phyloP scores from a whole-genome alignment of 2,329 filamentous ascomycete species.

The Diplodia seriata region DNA sequence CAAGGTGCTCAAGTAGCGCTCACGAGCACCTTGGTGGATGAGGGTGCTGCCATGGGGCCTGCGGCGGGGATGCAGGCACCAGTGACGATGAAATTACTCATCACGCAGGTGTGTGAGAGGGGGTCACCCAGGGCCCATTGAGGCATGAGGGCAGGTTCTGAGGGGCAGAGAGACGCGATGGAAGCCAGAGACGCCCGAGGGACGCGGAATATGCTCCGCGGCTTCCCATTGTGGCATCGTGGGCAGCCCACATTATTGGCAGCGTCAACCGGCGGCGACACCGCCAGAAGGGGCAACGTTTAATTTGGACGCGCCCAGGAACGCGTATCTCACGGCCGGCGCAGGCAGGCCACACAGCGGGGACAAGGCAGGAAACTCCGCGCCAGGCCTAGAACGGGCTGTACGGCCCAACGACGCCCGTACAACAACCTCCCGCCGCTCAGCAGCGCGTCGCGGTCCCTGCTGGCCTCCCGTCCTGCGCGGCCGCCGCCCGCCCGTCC shows the following conservation, averaged over 20 bases:
- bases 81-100: constrained; percentile 19
- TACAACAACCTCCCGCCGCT: constrained; percentile 2
- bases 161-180: neutral
- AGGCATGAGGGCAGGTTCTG: neutral
- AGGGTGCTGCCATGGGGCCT: constrained; percentile 13
- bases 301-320: neutral
- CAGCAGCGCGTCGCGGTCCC: neutral
- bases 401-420: constrained; percentile 14
- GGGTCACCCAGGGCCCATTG: neutral
- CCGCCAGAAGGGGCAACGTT: constrained; percentile 20
- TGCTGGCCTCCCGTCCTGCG: neutral
- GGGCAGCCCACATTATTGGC: neutral
- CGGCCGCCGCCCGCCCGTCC: neutral
- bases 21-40: constrained; percentile 23
- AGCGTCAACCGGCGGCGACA: constrained; percentile 1
- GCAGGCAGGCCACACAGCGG: neutral
- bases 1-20: constrained; percentile 13
- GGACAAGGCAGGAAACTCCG: constrained; percentile 1
- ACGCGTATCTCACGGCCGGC: constrained; percentile 8
- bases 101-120: constrained; percentile 3
- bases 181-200: neutral
- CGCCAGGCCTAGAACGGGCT: constrained; percentile 22
- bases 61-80: neutral
- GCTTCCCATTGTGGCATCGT: constrained; percentile 1
- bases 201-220: constrained; percentile 5